Percentiles rank a stretch among this genome's conserved stretches.
Conservation (phyloP, 2,329 filamentous ascomycete species). For the Colletotrichum lini region DNA sequence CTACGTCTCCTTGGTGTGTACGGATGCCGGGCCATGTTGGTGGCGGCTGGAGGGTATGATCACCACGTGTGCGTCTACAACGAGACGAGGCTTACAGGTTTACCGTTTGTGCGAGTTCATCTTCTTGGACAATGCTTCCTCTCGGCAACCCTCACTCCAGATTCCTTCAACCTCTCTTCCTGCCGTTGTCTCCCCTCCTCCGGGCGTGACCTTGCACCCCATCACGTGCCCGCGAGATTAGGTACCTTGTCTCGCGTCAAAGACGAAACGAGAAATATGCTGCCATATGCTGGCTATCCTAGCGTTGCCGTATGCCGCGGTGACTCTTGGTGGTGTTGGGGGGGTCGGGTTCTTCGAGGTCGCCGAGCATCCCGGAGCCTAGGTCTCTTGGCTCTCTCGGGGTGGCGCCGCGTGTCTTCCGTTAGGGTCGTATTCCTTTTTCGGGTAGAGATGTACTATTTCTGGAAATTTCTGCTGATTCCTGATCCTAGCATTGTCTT, state of each 20-base stretch:
- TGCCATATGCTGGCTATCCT: neutral
- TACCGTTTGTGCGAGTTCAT: neutral
- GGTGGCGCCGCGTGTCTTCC: slow-evolving; percentile 7
- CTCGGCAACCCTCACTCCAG: neutral
- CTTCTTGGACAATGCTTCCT: neutral
- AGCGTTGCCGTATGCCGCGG: slow-evolving; percentile 7
- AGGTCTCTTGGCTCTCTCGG: slow-evolving; percentile 10
- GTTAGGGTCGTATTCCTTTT: neutral
- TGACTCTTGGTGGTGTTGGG: neutral
- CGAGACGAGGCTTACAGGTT: neutral
- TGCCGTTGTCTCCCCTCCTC: too few species aligned
- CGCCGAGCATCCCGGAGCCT: neutral
- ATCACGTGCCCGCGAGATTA: neutral
- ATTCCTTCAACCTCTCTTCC: neutral
- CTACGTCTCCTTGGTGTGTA: neutral
- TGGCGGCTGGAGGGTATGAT: too few species aligned
- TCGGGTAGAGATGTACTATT: neutral
- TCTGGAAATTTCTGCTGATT: neutral
- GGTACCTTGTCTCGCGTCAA: slow-evolving; percentile 12
- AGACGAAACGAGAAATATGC: too few species aligned
- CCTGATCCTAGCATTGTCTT: neutral
- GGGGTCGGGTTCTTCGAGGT: neutral
- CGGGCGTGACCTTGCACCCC: neutral
- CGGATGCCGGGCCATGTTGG: neutral
- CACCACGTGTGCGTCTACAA: neutral